Percentiles rank a stretch among this genome's conserved stretches.
These are phyloP conservation scores for Corymbia citriodora DNA, from an alignment of 441 rosid species.

Conservation along the genomic window DNA sequence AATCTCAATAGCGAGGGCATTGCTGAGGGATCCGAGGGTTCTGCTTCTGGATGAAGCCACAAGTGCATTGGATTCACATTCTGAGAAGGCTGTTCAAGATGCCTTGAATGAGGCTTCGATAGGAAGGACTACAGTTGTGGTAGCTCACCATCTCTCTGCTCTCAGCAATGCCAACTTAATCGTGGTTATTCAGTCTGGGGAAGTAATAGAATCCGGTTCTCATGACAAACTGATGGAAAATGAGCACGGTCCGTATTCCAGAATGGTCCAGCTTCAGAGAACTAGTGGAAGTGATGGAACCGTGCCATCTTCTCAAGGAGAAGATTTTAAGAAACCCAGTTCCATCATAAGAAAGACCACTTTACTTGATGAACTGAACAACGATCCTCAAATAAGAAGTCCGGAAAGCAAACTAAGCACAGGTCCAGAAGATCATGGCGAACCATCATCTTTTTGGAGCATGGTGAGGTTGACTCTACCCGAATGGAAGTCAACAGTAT, in stretches of 20 bases:
- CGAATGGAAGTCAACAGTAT: conserved; percentile 6
- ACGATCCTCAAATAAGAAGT: neutral
- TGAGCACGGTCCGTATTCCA: conserved; percentile 2
- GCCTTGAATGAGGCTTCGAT: conserved; percentile 10
- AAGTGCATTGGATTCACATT: conserved; percentile 16
- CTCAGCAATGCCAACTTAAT: conserved; percentile 13
- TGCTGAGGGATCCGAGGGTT: conserved; percentile 16
- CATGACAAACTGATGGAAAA: conserved; percentile 9
- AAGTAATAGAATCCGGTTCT: conserved; percentile 20
- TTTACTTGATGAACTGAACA: neutral
- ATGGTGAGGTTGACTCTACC: conserved; percentile 9
- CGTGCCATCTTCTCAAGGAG: neutral
- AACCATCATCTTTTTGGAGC: conserved; percentile 1
- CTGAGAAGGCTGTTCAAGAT: conserved; percentile 21
- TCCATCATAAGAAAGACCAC: neutral
- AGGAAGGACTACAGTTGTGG: conserved; percentile 19
- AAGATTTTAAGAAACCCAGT: neutral
- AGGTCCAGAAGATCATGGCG: neutral
- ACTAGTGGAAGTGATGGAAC: neutral
- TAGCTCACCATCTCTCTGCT: conserved; percentile 22
- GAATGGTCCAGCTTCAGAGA: conserved; percentile 15
- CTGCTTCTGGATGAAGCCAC: conserved; percentile 26
- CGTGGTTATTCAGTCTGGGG: conserved; percentile 13
- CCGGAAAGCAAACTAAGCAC: neutral
- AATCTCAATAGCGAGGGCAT: conserved; percentile 25